Evolutionary conservation across 2,329 filamentous ascomycete genomes (phyloP).

Genomic region (Botrytis sinoallii): DNA sequence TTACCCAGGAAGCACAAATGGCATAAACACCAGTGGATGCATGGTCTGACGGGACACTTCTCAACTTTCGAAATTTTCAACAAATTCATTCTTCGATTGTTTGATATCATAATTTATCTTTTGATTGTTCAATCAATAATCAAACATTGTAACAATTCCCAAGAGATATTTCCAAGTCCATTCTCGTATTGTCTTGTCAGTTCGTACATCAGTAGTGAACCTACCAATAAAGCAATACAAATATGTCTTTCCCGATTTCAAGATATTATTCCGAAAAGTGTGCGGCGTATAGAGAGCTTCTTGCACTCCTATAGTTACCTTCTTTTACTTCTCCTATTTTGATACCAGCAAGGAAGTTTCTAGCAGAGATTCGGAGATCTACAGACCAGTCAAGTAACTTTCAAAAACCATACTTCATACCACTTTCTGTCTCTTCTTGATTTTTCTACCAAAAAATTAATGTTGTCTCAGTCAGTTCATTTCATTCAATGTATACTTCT

Average conservation of each 20-base stretch:
- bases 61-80: background rate
- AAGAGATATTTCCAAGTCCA: too few relatives aligned
- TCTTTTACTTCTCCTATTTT: background rate
- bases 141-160: too few relatives aligned
- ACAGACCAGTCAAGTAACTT: too few relatives aligned
- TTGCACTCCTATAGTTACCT: background rate
- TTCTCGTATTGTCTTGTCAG: too few relatives aligned
- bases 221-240: too few relatives aligned
- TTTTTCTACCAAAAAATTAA: background rate
- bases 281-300: background rate
- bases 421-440: background rate
- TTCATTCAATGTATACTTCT: background rate
- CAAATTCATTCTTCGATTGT: background rate
- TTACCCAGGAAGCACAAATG: too few relatives aligned
- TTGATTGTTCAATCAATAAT: background rate
- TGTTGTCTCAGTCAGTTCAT: background rate
- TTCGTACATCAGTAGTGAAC: too few relatives aligned
- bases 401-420: too few relatives aligned
- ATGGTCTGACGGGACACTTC: background rate
- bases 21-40: too few relatives aligned
- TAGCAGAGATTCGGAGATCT: background rate
- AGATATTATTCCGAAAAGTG: too few relatives aligned
- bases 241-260: too few relatives aligned
- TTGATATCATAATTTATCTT: background rate
- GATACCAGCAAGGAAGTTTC: background rate